These are phyloP conservation scores for Rosa lucieae DNA, from an alignment of 306 rosid genomes.

Conservation along the genomic window DNA sequence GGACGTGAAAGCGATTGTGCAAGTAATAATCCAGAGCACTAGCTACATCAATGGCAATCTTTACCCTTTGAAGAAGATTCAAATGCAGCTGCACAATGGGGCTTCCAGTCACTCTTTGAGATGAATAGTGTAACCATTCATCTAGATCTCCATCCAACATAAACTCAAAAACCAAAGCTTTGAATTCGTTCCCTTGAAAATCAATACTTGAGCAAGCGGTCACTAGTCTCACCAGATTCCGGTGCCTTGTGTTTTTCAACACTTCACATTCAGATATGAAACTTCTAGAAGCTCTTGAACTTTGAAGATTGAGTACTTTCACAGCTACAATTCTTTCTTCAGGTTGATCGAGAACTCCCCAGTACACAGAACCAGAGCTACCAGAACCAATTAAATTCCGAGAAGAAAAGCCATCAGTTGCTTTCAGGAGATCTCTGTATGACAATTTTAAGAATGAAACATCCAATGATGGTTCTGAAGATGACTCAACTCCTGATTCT, in stretches of 20 bases:
- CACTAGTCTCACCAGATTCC: slow-evolving; percentile 25
- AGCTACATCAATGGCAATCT: too few species aligned
- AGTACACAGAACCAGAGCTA: not conserved
- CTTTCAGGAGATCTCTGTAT: not conserved
- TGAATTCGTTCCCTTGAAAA: not conserved
- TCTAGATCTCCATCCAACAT: not conserved
- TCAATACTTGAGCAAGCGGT: slow-evolving; percentile 16
- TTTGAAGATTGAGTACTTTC: slow-evolving; percentile 31
- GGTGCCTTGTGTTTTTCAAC: slow-evolving; percentile 16
- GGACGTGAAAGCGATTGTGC: too few species aligned
- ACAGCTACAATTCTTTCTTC: slow-evolving; percentile 19
- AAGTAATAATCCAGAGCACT: too few species aligned
- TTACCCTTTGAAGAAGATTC: too few species aligned
- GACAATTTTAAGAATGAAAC: not conserved
- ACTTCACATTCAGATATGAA: slow-evolving; percentile 28
- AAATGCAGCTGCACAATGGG: not conserved
- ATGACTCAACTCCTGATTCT: not conserved
- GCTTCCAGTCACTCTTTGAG: not conserved
- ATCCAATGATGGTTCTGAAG: not conserved
- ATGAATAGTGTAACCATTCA: not conserved
- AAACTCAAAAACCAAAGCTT: slow-evolving; percentile 7
- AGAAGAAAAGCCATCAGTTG: not conserved
- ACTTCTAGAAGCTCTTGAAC: slow-evolving; percentile 11
- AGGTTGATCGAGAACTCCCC: slow-evolving; percentile 8
- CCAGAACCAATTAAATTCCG: not conserved